phyloP scores from a whole-genome alignment of 2,329 filamentous ascomycete genomes.

The Aureobasidium sp. region DNA sequence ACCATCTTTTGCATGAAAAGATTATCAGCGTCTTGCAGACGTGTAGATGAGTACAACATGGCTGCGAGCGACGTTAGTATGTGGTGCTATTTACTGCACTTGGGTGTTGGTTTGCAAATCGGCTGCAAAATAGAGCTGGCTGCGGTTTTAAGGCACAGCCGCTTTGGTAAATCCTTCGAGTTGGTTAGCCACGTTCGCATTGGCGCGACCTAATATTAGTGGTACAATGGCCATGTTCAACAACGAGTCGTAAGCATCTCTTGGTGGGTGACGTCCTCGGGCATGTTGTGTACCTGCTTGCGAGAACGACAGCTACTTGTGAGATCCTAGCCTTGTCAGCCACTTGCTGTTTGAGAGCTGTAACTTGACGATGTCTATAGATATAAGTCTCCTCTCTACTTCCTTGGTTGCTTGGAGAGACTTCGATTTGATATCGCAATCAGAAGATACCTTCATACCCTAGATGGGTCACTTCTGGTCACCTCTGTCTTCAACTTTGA shows the following conservation, averaged over 20 bases:
- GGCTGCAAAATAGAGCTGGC: not conserved
- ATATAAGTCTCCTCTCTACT: not conserved
- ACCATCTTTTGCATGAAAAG: not conserved
- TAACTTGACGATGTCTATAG: not conserved
- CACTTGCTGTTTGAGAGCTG: not conserved
- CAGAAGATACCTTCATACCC: not conserved
- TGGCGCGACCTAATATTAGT: slow-evolving; percentile 9
- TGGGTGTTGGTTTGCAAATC: slow-evolving; percentile 10
- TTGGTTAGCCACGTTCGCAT: not conserved
- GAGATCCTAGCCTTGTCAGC: not conserved
- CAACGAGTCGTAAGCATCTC: not conserved
- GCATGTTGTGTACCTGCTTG: not conserved
- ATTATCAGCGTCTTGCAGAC: not conserved
- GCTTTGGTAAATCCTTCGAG: not conserved
- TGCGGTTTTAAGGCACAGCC: not conserved
- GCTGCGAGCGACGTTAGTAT: not conserved
- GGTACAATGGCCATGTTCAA: not conserved
- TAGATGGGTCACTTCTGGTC: not conserved
- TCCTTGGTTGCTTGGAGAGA: not conserved
- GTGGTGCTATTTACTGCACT: slow-evolving; percentile 11
- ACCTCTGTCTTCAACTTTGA: not conserved
- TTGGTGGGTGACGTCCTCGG: not conserved
- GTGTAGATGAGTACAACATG: not conserved
- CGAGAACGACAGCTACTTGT: not conserved
- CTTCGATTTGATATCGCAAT: not conserved